phyloP scores from a whole-genome alignment of 306 rosid genomes.

The Quillaja saponaria region DNA sequence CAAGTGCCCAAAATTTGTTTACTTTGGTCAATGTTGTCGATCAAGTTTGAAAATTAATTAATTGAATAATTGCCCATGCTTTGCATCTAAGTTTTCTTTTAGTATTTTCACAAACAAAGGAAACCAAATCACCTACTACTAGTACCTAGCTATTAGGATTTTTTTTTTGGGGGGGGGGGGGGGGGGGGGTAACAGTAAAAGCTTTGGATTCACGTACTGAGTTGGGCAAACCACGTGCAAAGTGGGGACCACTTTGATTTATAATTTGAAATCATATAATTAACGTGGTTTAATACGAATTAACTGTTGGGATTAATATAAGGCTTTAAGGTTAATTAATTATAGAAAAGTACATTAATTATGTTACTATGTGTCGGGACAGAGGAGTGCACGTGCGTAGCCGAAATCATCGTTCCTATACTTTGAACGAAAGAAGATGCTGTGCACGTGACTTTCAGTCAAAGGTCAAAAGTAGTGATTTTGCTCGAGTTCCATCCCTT shows the following conservation, averaged over 20 bases:
- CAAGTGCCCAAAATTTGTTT: no score
- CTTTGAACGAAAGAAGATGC: constrained; percentile 48
- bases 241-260: constrained; percentile 32
- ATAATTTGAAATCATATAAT: constrained; percentile 23
- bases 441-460: constrained; percentile 74
- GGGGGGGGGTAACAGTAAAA: no score
- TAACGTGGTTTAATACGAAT: constrained; percentile 24
- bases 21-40: no score
- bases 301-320: constrained; percentile 26
- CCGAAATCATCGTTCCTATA: constrained; percentile 64
- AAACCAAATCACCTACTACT: no score
- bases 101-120: no score
- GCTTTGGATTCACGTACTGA: constrained; percentile 25
- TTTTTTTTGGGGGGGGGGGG: no score
- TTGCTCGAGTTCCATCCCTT: constrained; percentile 5
- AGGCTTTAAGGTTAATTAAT: no score
- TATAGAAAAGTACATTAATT: no score
- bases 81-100: no score
- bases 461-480: constrained; percentile 71
- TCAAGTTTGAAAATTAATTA: no score
- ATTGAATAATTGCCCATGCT: no score
- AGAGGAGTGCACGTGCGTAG: constrained; percentile 73
- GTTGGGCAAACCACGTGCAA: constrained; percentile 43
- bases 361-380: constrained; percentile 53
- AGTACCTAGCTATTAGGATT: no score